Conservation (phyloP, 1,284 basidiomycete genomes). For the Ganoderma lucidum region DNA sequence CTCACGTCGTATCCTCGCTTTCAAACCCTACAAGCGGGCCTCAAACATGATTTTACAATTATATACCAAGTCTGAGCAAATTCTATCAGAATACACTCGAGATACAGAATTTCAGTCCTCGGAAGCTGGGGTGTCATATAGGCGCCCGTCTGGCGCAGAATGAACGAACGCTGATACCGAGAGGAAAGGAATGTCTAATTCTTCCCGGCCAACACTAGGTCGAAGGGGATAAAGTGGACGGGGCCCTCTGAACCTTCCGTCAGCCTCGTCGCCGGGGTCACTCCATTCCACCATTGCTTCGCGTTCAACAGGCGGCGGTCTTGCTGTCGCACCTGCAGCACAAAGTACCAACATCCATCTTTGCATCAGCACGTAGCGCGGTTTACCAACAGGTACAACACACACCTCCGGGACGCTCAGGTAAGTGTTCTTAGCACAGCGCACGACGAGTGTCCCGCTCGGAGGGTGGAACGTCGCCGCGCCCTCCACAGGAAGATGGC, state of each 20-base stretch:
- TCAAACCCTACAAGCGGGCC: not conserved
- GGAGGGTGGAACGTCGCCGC: slow-evolving; percentile 50
- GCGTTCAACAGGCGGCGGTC: slow-evolving; percentile 52
- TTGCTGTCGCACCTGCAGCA: slow-evolving; percentile 59
- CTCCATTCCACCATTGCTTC: slow-evolving; percentile 62
- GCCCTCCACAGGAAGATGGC: slow-evolving; percentile 45
- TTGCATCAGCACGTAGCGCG: too few relatives aligned
- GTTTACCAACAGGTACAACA: too few relatives aligned
- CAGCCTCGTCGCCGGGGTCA: slow-evolving; percentile 37
- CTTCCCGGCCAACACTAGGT: not conserved
- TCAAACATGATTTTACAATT: not conserved
- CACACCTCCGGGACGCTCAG: slow-evolving; percentile 53
- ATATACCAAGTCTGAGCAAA: not conserved
- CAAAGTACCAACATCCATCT: too few relatives aligned
- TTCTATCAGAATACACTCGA: not conserved
- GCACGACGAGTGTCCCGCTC: slow-evolving; percentile 50
- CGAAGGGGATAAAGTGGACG: slow-evolving; percentile 2
- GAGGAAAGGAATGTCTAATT: not conserved
- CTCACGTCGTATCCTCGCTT: not conserved
- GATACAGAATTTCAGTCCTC: not conserved
- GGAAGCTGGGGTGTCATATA: not conserved
- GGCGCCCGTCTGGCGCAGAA: not conserved
- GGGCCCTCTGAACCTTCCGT: not conserved
- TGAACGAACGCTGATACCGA: too few relatives aligned
- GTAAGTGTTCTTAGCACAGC: slow-evolving; percentile 57